A percentile compares a stretch with the other conserved stretches of the same genome.
Conservation (phyloP, 768 basidiomycete species). For the Suillus bovinus region DNA sequence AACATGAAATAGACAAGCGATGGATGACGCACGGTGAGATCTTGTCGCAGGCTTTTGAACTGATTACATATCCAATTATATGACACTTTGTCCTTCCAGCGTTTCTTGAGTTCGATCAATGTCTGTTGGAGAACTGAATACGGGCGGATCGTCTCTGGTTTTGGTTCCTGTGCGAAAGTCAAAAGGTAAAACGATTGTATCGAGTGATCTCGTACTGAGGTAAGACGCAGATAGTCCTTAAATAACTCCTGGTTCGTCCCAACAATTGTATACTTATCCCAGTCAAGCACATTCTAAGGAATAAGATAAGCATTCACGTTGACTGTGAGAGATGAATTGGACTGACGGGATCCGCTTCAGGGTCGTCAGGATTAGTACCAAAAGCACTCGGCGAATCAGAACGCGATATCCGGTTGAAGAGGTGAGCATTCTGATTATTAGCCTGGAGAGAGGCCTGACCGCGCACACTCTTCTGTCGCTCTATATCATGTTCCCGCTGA, state of each 20-base stretch:
- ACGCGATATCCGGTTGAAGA: slow-evolving; percentile 47
- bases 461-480: slow-evolving; percentile 58
- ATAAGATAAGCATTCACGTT: slow-evolving; percentile 8
- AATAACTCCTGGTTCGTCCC: slow-evolving; percentile 88
- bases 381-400: slow-evolving; percentile 51
- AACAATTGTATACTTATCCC: slow-evolving; percentile 95
- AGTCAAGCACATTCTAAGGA: slow-evolving; percentile 87
- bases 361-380: slow-evolving; percentile 55
- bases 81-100: slow-evolving; percentile 75
- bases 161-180: slow-evolving; percentile 77
- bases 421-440: slow-evolving; percentile 52
- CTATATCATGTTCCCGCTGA: slow-evolving; percentile 85
- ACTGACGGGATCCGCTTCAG: slow-evolving; percentile 72
- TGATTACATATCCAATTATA: slow-evolving; percentile 97
- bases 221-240: slow-evolving; percentile 94
- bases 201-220: slow-evolving; percentile 57
- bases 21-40: slow-evolving; percentile 79
- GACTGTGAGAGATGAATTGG: background rate
- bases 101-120: slow-evolving; percentile 79
- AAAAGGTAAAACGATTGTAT: slow-evolving; percentile 3
- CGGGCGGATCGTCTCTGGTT: slow-evolving; percentile 91
- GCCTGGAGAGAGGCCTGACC: slow-evolving; percentile 41
- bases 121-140: slow-evolving; percentile 83
- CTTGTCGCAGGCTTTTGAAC: slow-evolving; percentile 96
- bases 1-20: slow-evolving; percentile 14